Base-by-base conservation (phyloP, 805 yeast species). In the Teunomyces panamensis region DNA sequence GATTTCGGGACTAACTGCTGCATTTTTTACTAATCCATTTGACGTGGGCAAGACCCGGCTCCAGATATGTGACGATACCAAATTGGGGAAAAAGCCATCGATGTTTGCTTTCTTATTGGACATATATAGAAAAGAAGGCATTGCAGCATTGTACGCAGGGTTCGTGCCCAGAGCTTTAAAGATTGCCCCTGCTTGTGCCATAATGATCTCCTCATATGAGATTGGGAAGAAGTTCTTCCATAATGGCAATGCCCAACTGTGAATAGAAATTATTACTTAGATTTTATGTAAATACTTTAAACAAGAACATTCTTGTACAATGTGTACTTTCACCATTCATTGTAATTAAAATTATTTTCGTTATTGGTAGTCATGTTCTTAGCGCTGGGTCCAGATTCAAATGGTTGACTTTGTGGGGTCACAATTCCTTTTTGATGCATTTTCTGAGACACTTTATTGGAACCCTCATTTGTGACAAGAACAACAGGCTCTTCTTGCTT, bases 101-200 rank as follows among this genome's bases (percentile, higher is more conserved):
- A 88, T 92, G 87, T 80, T 87, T 56, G 73, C 67, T 46, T 88
- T 79, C 63, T 75, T 94, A 68, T 59, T 65, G 28, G 73, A 76
- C 24, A 91, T 94, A 32, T 74, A 80, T 46, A 74, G 65, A 55
- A 76, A 69, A 16, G 99, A 94, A 65, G 99, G 99, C 0, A 42
- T 80, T n/a, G 62, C 74, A 4, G 92, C 97, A 0, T 69, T 94
- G n/a, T 94, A 86, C 60, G 87, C 88, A 32, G 99, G 99, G 0
- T 68, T 90, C 33, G 73, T 80, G 1, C 98, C 98, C 0, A 77
- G 99, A 54, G 79, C 92, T 6, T 68, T 92, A 64, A 94, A 94
- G 62, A 87, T 94, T 26, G 96, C 97, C 0, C 98, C 99, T 9
- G 84, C 97, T 11, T 94, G 99, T 76, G 99, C 99, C 1, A 92